Conservation (phyloP, 2,329 filamentous ascomycete species). For the Alternaria arbusti region DNA sequence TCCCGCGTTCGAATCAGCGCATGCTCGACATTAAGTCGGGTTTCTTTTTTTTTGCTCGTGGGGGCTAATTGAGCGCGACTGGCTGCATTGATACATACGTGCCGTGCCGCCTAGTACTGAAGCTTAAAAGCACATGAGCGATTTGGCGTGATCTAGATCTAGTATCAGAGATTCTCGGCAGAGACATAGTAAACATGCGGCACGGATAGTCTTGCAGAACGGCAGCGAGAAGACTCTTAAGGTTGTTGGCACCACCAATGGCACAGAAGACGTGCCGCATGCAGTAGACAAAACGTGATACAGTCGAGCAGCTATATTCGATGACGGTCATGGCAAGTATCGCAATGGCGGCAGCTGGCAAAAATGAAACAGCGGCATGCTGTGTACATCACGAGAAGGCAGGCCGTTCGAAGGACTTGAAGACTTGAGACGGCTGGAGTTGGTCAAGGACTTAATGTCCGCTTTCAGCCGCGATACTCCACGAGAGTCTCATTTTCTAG, state of each 20-base stretch:
- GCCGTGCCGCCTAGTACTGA: not conserved
- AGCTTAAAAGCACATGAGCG: too few species aligned
- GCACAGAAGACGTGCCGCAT: not conserved
- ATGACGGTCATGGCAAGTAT: not conserved
- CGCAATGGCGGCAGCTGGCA: not conserved
- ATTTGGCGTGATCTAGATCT: not conserved
- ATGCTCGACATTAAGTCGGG: not conserved
- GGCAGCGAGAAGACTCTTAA: not conserved
- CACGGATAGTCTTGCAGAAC: not conserved
- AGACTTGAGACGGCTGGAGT: not conserved
- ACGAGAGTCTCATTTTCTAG: accelerated
- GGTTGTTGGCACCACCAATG: too few species aligned
- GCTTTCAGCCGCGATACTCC: not conserved
- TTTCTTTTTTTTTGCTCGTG: not conserved
- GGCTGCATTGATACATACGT: not conserved
- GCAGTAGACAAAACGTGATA: not conserved
- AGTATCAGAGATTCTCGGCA: not conserved
- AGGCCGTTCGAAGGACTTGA: not conserved
- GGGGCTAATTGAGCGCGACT: not conserved
- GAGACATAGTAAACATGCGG: not conserved
- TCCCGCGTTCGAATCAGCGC: not conserved
- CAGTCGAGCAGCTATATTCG: not conserved
- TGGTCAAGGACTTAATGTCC: not conserved
- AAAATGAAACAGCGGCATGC: accelerated
- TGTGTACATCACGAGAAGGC: not conserved